Percentiles rank a stretch among this genome's conserved stretches.
Evolutionary conservation across 257 asterid species (phyloP).

Genomic region (Gentiana macrophylla): DNA sequence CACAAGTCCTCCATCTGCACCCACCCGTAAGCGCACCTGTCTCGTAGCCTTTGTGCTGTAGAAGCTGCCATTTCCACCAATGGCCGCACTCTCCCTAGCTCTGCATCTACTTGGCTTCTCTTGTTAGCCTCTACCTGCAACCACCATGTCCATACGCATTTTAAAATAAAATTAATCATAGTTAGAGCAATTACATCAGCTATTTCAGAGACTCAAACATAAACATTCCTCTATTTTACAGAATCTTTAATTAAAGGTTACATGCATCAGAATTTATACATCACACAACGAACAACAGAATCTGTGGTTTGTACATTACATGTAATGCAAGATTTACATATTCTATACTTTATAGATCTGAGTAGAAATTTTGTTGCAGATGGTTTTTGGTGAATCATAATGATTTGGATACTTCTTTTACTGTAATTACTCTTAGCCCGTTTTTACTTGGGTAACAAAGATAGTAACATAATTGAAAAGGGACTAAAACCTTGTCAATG

Average conservation of each 20-base stretch:
- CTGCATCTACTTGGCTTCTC: slow-evolving; percentile 48
- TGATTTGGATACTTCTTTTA: no score
- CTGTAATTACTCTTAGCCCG: no score
- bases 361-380: no score
- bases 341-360: background rate
- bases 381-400: no score
- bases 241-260: no score
- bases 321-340: background rate
- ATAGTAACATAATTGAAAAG: background rate
- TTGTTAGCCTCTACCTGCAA: slow-evolving; percentile 52
- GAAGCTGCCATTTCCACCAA: slow-evolving; percentile 60
- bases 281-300: no score
- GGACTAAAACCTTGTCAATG: slow-evolving; percentile 50
- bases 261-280: no score
- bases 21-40: slow-evolving; percentile 84
- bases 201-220: background rate
- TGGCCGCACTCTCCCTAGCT: slow-evolving; percentile 53
- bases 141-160: background rate
- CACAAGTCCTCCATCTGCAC: slow-evolving; percentile 49
- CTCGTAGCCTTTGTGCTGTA: slow-evolving; percentile 50
- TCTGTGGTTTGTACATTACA: no score
- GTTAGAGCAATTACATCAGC: background rate
- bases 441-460: background rate
- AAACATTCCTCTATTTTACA: no score
- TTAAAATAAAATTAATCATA: background rate